Evolutionary conservation across 192 early-diverging fungal species (phyloP).

Genomic region (Entomortierella lignicola): DNA sequence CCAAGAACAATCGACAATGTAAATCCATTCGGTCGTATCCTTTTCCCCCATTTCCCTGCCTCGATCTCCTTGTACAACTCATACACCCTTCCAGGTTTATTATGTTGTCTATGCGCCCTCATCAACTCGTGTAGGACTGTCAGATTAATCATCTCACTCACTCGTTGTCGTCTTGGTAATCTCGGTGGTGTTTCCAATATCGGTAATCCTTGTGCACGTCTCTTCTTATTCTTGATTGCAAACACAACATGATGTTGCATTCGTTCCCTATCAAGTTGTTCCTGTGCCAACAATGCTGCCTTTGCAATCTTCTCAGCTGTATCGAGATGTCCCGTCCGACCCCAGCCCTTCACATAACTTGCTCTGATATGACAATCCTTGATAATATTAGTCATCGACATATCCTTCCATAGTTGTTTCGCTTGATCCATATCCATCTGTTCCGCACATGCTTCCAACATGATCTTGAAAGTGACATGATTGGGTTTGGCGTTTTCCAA

Average conservation of each 20-base stretch:
- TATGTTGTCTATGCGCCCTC: slow-evolving; percentile 20
- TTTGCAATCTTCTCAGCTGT: slow-evolving; percentile 12
- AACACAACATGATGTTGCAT: neutral
- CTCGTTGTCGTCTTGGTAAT: slow-evolving; percentile 3
- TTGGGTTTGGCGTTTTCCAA: slow-evolving; percentile 28
- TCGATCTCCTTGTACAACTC: slow-evolving; percentile 36
- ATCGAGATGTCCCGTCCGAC: slow-evolving; percentile 18
- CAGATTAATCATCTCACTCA: slow-evolving; percentile 23
- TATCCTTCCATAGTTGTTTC: slow-evolving; percentile 25
- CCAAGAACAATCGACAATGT: slow-evolving; percentile 44
- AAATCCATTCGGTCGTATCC: slow-evolving; percentile 28
- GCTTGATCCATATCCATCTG: slow-evolving; percentile 47
- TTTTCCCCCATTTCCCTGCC: slow-evolving; percentile 21
- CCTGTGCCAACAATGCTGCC: slow-evolving; percentile 6
- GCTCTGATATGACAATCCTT: slow-evolving; percentile 27
- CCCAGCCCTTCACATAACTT: slow-evolving; percentile 39
- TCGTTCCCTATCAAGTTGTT: neutral
- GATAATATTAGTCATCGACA: slow-evolving; percentile 5
- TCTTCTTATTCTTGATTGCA: slow-evolving; percentile 2
- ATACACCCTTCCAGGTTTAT: slow-evolving; percentile 17
- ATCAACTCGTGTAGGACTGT: slow-evolving; percentile 39
- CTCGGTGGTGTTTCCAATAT: neutral
- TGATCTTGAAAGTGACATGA: slow-evolving; percentile 29
- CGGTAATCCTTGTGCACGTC: slow-evolving; percentile 1
- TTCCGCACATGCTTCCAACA: slow-evolving; percentile 50